These are phyloP conservation scores for Erysiphe pulchra DNA, from an alignment of 2,329 filamentous ascomycete species.

Conservation along the genomic window DNA sequence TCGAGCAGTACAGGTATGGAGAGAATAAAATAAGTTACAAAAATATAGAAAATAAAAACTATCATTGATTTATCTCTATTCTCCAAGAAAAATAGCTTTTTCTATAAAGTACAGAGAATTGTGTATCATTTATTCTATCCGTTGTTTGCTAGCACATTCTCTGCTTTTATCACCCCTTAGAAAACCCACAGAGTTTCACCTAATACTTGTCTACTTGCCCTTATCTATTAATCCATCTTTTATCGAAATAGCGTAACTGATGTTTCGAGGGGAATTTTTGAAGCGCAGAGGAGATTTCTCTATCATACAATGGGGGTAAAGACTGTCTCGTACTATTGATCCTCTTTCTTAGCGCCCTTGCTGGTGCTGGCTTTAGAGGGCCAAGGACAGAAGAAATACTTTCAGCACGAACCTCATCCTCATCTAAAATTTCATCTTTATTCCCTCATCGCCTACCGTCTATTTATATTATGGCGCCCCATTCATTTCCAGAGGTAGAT, in stretches of 20 bases:
- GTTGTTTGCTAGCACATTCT: no score
- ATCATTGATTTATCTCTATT: no score
- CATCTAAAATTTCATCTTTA: slow-evolving; percentile 4
- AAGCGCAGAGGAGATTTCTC: slow-evolving; percentile 52
- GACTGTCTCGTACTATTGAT: slow-evolving; percentile 86
- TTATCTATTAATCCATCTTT: not conserved
- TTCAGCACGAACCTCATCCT: slow-evolving; percentile 9
- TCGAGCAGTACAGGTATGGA: slow-evolving; percentile 44
- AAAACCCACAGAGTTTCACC: no score
- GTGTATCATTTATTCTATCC: no score
- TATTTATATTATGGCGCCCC: slow-evolving; percentile 66
- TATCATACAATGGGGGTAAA: slow-evolving; percentile 95
- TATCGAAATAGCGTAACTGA: not conserved
- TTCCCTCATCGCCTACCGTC: slow-evolving; percentile 33
- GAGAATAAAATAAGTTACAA: no score
- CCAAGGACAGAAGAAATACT: slow-evolving; percentile 11
- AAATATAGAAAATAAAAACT: no score
- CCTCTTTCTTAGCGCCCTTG: slow-evolving; percentile 46
- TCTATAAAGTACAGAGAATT: no score
- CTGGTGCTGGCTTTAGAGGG: slow-evolving; percentile 18
- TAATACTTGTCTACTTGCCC: no score
- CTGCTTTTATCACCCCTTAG: no score
- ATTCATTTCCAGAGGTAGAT: slow-evolving; percentile 72
- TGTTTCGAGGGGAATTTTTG: slow-evolving; percentile 1
- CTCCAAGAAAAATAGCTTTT: no score